These are phyloP conservation scores for Chaetothyriales sp. DNA, from an alignment of 2,329 filamentous ascomycete species.

Conservation along the genomic window DNA sequence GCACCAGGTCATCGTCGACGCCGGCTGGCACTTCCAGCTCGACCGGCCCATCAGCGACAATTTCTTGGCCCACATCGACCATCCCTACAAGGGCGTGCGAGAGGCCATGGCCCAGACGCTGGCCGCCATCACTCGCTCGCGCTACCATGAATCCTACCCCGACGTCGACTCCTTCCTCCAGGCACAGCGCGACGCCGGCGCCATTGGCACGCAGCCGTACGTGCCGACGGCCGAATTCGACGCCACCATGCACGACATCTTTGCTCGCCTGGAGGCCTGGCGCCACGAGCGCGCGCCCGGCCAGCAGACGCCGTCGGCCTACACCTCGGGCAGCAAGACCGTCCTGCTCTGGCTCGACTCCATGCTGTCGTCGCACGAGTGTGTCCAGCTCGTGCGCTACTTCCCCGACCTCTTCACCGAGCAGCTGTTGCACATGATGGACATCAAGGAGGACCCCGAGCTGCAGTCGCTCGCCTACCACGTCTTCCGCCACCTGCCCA, in stretches of 20 bases:
- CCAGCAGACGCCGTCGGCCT: conserved; percentile 83
- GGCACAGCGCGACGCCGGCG: conserved; percentile 63
- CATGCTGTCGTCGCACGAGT: conserved; percentile 82
- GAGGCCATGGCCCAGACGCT: conserved; percentile 88
- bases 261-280: conserved; percentile 73
- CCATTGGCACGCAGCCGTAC: conserved; percentile 75
- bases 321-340: conserved; percentile 93
- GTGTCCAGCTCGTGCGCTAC: conserved; percentile 77
- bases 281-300: conserved; percentile 69
- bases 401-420: conserved; percentile 83
- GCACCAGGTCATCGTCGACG: conserved; percentile 73
- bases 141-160: conserved; percentile 87
- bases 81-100: conserved; percentile 93
- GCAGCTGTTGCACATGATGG: conserved; percentile 97
- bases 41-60: conserved; percentile 79
- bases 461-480: conserved; percentile 89
- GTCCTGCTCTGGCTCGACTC: conserved; percentile 90
- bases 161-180: conserved; percentile 63
- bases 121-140: conserved; percentile 73
- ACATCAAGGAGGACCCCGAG: conserved; percentile 95
- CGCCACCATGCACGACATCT: conserved; percentile 58
- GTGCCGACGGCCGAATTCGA: conserved; percentile 61
- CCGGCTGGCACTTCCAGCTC: conserved; percentile 90
- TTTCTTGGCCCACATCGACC: conserved; percentile 82
- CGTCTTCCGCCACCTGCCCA: conserved; percentile 90